Evolutionary conservation across 2,329 filamentous ascomycete genomes (phyloP).

Genomic region (Colletotrichum sp.): DNA sequence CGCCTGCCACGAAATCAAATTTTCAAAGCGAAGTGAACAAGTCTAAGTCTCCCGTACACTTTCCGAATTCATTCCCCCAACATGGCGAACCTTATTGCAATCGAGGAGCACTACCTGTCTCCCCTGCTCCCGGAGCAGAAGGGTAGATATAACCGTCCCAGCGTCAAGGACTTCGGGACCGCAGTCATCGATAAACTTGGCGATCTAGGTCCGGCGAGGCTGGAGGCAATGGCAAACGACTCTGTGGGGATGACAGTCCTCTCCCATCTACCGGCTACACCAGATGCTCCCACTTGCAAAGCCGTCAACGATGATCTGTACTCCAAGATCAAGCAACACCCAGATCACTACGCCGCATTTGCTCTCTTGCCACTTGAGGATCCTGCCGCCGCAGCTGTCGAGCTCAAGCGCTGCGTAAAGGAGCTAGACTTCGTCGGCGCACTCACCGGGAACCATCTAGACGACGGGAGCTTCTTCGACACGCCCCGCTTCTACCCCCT

Average conservation of each 20-base stretch:
- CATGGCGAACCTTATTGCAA: not conserved
- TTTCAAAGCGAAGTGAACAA: not conserved
- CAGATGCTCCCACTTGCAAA: not conserved
- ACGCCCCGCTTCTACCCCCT: conserved; percentile 30
- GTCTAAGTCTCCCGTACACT: not conserved
- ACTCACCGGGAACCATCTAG: conserved; percentile 25
- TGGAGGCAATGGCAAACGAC: not conserved
- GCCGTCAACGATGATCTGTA: conserved; percentile 5
- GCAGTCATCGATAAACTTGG: not conserved
- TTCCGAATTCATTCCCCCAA: fast-evolving
- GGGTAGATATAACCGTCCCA: not conserved
- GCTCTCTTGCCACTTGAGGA: conserved; percentile 8
- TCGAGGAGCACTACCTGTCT: conserved; percentile 9
- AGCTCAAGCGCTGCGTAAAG: conserved; percentile 32
- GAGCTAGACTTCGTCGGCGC: conserved; percentile 37
- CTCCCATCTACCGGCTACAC: not conserved
- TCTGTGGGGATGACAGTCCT: conserved; percentile 1
- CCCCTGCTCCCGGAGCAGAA: not conserved
- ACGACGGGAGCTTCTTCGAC: conserved; percentile 33
- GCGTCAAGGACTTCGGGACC: not conserved
- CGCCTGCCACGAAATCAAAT: not conserved
- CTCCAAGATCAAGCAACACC: not conserved
- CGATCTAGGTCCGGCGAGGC: not conserved
- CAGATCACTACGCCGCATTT: conserved; percentile 37
- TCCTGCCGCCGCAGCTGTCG: conserved; percentile 29